Conservation (phyloP, 345 rosid genomes). For the thale cress (Arabidopsis thaliana) region DNA sequence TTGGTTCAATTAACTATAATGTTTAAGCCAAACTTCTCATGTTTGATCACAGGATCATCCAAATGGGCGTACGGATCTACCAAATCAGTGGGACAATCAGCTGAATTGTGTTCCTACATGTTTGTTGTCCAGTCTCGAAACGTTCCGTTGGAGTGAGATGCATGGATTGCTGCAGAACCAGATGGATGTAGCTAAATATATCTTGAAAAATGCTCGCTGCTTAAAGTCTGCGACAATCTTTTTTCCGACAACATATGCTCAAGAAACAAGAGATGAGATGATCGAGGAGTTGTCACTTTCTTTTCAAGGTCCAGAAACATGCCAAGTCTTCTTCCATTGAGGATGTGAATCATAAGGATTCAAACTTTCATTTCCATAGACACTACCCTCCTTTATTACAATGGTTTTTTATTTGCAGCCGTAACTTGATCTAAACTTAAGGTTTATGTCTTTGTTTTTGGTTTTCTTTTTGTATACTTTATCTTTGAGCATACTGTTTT, state of each 20-base stretch:
- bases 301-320: not conserved
- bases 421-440: too few relatives aligned
- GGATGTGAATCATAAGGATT: not conserved
- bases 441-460: too few relatives aligned
- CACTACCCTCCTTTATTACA: not conserved
- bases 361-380: not conserved
- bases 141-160: not conserved
- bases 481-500: too few relatives aligned
- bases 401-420: not conserved
- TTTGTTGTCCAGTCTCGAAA: not conserved
- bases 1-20: not conserved
- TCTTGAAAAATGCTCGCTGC: not conserved
- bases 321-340: not conserved
- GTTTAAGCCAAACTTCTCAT: not conserved
- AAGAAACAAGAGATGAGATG: not conserved
- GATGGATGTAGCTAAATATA: slow-evolving; percentile 1
- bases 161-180: not conserved
- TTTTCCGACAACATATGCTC: not conserved
- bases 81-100: not conserved
- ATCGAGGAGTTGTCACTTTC: not conserved
- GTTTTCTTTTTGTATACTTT: too few relatives aligned
- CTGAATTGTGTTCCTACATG: not conserved
- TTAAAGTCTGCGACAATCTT: not conserved
- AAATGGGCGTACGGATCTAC: not conserved
- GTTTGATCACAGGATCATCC: not conserved